These are phyloP conservation scores for Debaryomyces robertsiae DNA, from an alignment of 1,139 yeast genomes.

Conservation along the genomic window DNA sequence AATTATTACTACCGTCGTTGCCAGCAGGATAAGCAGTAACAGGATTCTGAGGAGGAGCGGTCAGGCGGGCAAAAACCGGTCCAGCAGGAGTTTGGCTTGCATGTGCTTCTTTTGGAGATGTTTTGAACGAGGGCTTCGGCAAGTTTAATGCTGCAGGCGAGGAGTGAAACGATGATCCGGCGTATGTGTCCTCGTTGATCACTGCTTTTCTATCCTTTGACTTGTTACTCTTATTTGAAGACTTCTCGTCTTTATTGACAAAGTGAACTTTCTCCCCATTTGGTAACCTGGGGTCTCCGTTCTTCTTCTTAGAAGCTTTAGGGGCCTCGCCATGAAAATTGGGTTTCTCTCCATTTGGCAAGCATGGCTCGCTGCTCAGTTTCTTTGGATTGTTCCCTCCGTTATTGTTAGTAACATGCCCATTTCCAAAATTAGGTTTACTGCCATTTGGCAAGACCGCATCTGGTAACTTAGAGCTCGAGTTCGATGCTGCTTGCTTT, in stretches of 20 bases:
- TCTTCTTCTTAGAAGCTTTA: slow-evolving; percentile 13
- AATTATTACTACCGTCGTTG: background rate
- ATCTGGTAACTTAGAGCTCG: slow-evolving; percentile 3
- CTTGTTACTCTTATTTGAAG: slow-evolving; percentile 15
- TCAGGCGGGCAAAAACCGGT: slow-evolving; percentile 6
- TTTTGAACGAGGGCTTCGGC: slow-evolving; percentile 57
- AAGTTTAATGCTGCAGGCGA: slow-evolving; percentile 59
- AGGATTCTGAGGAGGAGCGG: slow-evolving; percentile 28
- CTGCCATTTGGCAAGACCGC: slow-evolving; percentile 18
- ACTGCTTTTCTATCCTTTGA: slow-evolving; percentile 20
- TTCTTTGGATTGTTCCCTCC: slow-evolving; percentile 2
- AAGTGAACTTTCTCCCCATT: slow-evolving; percentile 26
- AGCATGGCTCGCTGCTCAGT: slow-evolving; percentile 17
- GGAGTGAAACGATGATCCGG: slow-evolving; percentile 61
- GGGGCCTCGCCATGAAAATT: slow-evolving; percentile 23
- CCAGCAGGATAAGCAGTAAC: slow-evolving; percentile 30
- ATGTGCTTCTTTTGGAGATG: slow-evolving; percentile 26
- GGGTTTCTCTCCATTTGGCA: slow-evolving; percentile 40
- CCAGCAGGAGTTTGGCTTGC: slow-evolving; percentile 12
- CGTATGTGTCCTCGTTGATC: slow-evolving; percentile 42
- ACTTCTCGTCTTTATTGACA: slow-evolving; percentile 16
- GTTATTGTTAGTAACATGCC: background rate
- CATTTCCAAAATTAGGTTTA: slow-evolving; percentile 20
- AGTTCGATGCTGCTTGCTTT: slow-evolving; percentile 3
- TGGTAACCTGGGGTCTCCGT: slow-evolving; percentile 18